Evolutionary conservation across 768 basidiomycete genomes (phyloP).

Genomic region (Mycena maculata): DNA sequence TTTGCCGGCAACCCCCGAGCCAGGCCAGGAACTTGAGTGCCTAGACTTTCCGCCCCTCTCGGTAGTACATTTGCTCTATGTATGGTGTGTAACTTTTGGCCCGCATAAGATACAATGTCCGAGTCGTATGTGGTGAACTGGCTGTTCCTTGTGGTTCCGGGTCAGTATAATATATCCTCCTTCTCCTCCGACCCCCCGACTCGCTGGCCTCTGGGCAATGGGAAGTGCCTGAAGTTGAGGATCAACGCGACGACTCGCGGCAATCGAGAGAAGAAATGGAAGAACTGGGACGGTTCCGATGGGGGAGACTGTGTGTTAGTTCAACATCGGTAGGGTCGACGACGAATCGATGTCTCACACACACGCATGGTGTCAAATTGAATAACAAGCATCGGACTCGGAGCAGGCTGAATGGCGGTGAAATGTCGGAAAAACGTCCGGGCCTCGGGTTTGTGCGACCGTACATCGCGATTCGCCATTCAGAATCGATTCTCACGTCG

Average conservation of each 20-base stretch:
- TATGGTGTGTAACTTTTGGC: too few relatives aligned
- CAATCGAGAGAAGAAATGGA: neutral
- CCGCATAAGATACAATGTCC: too few relatives aligned
- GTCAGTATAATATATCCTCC: neutral
- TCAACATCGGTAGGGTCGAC: too few relatives aligned
- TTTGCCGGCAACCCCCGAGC: too few relatives aligned
- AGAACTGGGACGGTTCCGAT: too few relatives aligned
- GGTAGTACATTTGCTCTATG: too few relatives aligned
- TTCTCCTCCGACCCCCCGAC: neutral
- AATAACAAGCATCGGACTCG: slow-evolving; percentile 3
- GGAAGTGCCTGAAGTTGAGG: slow-evolving; percentile 4
- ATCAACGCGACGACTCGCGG: slow-evolving; percentile 3
- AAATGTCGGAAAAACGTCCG: slow-evolving; percentile 3
- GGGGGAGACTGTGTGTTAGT: too few relatives aligned
- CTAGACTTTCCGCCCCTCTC: too few relatives aligned
- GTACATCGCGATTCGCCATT: neutral
- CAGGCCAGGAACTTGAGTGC: too few relatives aligned
- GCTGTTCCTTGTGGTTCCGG: neutral
- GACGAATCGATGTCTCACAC: neutral
- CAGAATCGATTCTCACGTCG: slow-evolving; percentile 3
- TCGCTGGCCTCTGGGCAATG: slow-evolving; percentile 3
- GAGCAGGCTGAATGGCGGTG: slow-evolving; percentile 7
- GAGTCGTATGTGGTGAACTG: neutral
- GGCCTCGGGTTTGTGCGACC: neutral
- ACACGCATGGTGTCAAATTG: slow-evolving; percentile 1